A percentile compares a stretch with the other conserved stretches of the same genome.
Evolutionary conservation across 108 stramenopile genomes (phyloP).

Genomic region (Conticribra weissflogii): DNA sequence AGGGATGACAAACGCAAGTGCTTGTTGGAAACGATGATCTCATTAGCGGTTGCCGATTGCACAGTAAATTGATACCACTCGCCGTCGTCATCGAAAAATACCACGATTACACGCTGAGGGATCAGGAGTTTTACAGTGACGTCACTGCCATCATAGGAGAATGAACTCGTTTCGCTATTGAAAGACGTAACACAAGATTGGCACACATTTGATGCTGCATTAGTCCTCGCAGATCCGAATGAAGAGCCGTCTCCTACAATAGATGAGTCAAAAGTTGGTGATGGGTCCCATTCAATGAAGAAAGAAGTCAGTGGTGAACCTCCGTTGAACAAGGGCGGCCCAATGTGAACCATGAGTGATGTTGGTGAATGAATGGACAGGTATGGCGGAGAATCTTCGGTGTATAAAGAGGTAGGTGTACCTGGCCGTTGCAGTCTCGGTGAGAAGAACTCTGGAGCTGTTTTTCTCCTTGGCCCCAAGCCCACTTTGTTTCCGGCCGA

Average conservation of each 20-base stretch:
- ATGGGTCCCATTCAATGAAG: slow-evolving; percentile 83
- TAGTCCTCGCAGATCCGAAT: slow-evolving; percentile 36
- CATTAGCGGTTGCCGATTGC: slow-evolving; percentile 39
- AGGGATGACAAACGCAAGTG: slow-evolving; percentile 43
- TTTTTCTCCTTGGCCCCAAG: slow-evolving; percentile 53
- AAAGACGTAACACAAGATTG: slow-evolving; percentile 44
- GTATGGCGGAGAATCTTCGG: slow-evolving; percentile 37
- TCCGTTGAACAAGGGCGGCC: slow-evolving; percentile 69
- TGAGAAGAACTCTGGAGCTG: slow-evolving; percentile 48
- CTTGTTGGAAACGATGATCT: slow-evolving; percentile 40
- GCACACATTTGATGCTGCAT: slow-evolving; percentile 40
- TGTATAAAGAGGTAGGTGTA: slow-evolving; percentile 51
- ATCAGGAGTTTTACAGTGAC: slow-evolving; percentile 34
- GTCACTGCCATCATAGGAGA: slow-evolving; percentile 43
- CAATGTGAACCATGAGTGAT: slow-evolving; percentile 63
- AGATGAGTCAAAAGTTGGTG: slow-evolving; percentile 47
- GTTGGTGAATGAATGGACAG: slow-evolving; percentile 39
- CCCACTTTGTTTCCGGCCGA: slow-evolving; percentile 61
- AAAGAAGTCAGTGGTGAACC: slow-evolving; percentile 72
- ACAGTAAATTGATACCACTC: slow-evolving; percentile 49
- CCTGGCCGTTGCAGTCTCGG: slow-evolving; percentile 54
- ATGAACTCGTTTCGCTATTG: slow-evolving; percentile 37
- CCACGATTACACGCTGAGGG: slow-evolving; percentile 57
- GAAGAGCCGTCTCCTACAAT: slow-evolving; percentile 43
- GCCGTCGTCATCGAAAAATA: slow-evolving; percentile 49